Evolutionary conservation across 2,329 filamentous ascomycete species (phyloP), one percentile per base, ranked within the genome.

Genomic region (Diplocarpon rosae): DNA sequence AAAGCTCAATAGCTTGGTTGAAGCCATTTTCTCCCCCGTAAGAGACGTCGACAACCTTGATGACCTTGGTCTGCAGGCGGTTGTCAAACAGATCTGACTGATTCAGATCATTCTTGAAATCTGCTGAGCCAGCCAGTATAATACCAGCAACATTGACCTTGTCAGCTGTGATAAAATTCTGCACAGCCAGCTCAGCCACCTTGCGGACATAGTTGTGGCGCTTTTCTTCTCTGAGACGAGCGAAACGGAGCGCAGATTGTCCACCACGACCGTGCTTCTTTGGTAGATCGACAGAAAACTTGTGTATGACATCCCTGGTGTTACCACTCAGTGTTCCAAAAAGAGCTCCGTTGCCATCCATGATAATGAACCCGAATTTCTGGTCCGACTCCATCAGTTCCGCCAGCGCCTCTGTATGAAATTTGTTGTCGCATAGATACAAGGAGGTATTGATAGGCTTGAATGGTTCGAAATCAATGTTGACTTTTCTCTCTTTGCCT

Each of bases 211-310:
- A 98, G 72, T 98, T 98, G 80, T 98, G 92, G 57, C 92, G 89
- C 73, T 98, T 98, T 69, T 98, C 92, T 68, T 98, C 92, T 75
- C 92, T 83, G 48, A 98, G 83, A 89, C 92, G 92, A 52, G 92
- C 87, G 69, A 98, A 98, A 90, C 92, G 93, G 62, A 98, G 78
- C 49, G 92, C 92, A 56, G 92, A 98, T 75, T 98, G 93, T 77
- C 92, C 92, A 89, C 92, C 92, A 84, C 92, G 89, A 53, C 92
- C 92, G 78, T 98, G 92, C 76, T 98, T 98, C 81, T 98, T 98
- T 66, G 92, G 92, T 47, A 98, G 74, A 74, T 98, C 93, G 65
- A 98, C 92, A 15, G 85, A 87, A 71, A 98, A 95, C 69, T 98
- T 98, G 72, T 98, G 92, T 42, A 96, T 76, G 39, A 98, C 77